phyloP scores from a whole-genome alignment of 768 basidiomycete species.

The Gyrodon lividus region DNA sequence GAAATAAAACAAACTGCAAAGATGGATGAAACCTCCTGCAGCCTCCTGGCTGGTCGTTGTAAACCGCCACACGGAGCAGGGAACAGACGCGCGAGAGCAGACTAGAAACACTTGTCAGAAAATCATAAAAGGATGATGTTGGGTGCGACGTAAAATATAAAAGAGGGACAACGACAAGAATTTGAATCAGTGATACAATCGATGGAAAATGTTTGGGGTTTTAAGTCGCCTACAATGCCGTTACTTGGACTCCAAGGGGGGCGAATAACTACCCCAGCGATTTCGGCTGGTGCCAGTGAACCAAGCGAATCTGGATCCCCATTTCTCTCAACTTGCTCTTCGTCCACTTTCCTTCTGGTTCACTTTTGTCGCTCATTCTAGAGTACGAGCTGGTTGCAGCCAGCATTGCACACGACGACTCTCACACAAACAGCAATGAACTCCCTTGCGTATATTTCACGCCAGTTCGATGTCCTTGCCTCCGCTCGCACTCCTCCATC shows the following conservation, averaged over 20 bases:
- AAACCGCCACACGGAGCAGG: too few relatives aligned
- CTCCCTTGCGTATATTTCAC: slow-evolving; percentile 76
- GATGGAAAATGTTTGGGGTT: neutral
- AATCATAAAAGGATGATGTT: neutral
- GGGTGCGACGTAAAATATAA: too few relatives aligned
- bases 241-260: neutral
- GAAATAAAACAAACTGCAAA: too few relatives aligned
- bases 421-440: slow-evolving; percentile 51
- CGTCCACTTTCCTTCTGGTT: neutral
- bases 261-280: neutral
- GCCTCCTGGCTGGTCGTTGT: too few relatives aligned
- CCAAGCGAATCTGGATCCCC: neutral
- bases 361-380: neutral
- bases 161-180: too few relatives aligned
- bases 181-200: too few relatives aligned
- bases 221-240: neutral
- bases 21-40: too few relatives aligned
- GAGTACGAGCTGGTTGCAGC: slow-evolving; percentile 4
- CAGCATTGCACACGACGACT: neutral
- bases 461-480: slow-evolving; percentile 77
- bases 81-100: too few relatives aligned
- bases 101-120: too few relatives aligned
- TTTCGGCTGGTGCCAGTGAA: neutral
- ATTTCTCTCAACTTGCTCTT: neutral
- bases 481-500: slow-evolving; percentile 58